A percentile compares a stretch with the other conserved stretches of the same genome.
phyloP scores from a whole-genome alignment of 2,329 filamentous ascomycete species.

The Paecilomyces niveus region DNA sequence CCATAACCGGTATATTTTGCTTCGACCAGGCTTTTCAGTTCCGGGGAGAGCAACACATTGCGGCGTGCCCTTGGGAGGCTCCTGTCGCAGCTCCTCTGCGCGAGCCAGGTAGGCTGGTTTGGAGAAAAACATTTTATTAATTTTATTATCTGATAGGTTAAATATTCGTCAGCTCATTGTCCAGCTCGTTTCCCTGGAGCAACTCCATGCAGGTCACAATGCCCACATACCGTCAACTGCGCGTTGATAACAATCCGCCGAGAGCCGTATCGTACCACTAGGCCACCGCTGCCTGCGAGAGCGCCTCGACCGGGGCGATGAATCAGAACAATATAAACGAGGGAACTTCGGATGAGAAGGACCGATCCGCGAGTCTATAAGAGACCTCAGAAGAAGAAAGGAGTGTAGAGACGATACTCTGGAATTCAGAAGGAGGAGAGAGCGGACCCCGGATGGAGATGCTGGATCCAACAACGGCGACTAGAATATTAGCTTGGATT shows the following conservation, averaged over 20 bases:
- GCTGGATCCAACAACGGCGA: background rate
- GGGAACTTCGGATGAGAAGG: background rate
- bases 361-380: background rate
- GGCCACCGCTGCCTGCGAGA: background rate
- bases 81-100: slow-evolving; percentile 47
- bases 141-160: background rate
- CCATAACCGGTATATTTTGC: slow-evolving; percentile 76
- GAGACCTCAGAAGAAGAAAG: background rate
- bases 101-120: slow-evolving; percentile 28
- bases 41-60: slow-evolving; percentile 74
- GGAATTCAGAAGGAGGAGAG: background rate
- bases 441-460: background rate
- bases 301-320: background rate
- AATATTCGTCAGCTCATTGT: background rate
- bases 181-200: background rate
- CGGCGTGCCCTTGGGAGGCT: slow-evolving; percentile 66
- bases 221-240: background rate
- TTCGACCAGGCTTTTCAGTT: slow-evolving; percentile 65
- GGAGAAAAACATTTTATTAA: slow-evolving; percentile 30
- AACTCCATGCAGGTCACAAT: background rate
- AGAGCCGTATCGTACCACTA: background rate
- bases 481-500: background rate
- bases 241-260: background rate
- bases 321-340: background rate
- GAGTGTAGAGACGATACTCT: background rate